Evolutionary conservation across 2,329 filamentous ascomycete genomes (phyloP).

Genomic region (Aspergillus pseudoviridinutans): DNA sequence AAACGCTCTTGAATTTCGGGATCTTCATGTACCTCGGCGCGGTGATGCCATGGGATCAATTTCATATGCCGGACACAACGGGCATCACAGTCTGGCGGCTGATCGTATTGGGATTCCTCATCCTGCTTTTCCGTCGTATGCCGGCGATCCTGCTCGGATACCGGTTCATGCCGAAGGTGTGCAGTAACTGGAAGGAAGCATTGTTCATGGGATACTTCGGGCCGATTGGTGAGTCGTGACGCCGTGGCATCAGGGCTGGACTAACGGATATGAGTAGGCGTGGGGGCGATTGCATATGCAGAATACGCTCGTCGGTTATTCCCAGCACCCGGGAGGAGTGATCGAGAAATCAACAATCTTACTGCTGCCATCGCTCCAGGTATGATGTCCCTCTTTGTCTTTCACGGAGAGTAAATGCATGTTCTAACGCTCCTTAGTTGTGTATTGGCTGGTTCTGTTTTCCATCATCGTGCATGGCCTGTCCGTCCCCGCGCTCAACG

Average conservation of each 20-base stretch:
- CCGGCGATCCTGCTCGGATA: constrained; percentile 54
- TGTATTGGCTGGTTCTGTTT: constrained; percentile 45
- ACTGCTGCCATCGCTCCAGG: constrained; percentile 39
- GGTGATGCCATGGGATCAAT: constrained; percentile 54
- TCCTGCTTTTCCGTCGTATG: constrained; percentile 55
- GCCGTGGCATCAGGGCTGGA: background rate
- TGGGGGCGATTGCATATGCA: constrained; percentile 45
- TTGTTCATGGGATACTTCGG: constrained; percentile 58
- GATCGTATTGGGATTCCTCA: constrained; percentile 49
- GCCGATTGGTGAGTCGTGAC: constrained; percentile 33
- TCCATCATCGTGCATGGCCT: constrained; percentile 39
- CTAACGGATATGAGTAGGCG: constrained; percentile 22
- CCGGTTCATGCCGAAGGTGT: constrained; percentile 52
- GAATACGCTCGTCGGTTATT: constrained; percentile 45
- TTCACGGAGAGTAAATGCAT: background rate
- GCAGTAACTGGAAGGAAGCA: constrained; percentile 55
- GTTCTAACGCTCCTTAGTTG: constrained; percentile 27
- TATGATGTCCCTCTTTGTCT: constrained; percentile 8
- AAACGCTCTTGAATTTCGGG: constrained; percentile 57
- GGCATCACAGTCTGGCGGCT: constrained; percentile 52
- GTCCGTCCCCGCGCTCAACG: constrained; percentile 34
- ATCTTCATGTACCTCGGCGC: constrained; percentile 59
- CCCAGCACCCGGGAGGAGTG: constrained; percentile 37
- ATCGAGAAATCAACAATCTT: constrained; percentile 39
- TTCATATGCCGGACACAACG: constrained; percentile 50